A percentile compares a stretch with the other conserved stretches of the same genome.
Conservation (phyloP, 495 filamentous ascomycete genomes). For the Podospora appendiculata region DNA sequence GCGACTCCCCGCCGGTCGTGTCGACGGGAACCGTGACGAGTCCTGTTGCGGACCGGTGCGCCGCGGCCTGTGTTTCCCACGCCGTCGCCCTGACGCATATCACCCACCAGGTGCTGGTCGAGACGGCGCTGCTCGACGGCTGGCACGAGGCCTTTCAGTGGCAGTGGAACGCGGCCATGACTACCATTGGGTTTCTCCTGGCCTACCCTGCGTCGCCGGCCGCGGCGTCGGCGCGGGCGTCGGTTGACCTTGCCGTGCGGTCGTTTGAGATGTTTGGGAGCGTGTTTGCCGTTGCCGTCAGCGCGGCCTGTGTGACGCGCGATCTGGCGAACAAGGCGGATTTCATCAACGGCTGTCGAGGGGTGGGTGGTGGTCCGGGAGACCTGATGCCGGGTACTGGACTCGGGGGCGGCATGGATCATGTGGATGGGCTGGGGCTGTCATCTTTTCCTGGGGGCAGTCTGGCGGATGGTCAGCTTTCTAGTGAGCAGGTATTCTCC, state of each 20-base stretch:
- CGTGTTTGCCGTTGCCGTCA: constrained; percentile 35
- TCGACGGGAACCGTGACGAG: too few species aligned
- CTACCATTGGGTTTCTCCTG: constrained; percentile 41
- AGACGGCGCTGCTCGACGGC: constrained; percentile 36
- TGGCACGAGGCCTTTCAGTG: constrained; percentile 46
- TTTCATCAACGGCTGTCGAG: background rate
- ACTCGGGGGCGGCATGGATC: too few species aligned
- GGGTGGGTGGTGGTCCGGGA: too few species aligned
- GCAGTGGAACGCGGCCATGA: constrained; percentile 46
- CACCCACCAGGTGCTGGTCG: constrained; percentile 38
- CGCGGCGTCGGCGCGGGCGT: constrained; percentile 23
- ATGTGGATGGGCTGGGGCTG: too few species aligned
- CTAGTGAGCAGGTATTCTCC: too few species aligned
- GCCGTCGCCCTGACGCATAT: constrained; percentile 44
- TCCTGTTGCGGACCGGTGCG: too few species aligned
- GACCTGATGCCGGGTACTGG: too few species aligned
- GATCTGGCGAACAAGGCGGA: constrained; percentile 13
- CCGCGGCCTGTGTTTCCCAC: constrained; percentile 14
- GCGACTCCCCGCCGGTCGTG: background rate
- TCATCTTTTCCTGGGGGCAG: too few species aligned
- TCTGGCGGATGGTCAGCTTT: too few species aligned
- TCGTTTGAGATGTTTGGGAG: constrained; percentile 40
- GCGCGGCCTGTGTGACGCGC: constrained; percentile 33
- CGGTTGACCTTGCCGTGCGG: constrained; percentile 30
- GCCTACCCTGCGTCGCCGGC: constrained; percentile 27